phyloP scores from a whole-genome alignment of 257 asterid species.

The Nicotiana benthamiana region DNA sequence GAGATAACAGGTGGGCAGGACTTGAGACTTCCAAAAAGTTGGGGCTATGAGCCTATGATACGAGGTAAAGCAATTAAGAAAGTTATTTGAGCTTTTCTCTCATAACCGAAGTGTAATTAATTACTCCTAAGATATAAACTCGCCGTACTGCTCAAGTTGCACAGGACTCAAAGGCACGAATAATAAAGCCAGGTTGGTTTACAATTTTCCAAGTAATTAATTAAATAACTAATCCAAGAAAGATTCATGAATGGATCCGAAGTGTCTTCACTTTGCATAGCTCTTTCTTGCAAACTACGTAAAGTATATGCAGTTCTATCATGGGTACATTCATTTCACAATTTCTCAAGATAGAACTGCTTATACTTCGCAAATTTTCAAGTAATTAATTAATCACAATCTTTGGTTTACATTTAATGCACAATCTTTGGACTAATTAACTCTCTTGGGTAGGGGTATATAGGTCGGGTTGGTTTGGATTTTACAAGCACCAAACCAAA shows the following conservation, averaged over 20 bases:
- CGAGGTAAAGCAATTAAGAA: no score
- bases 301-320: background rate
- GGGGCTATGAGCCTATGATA: background rate
- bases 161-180: background rate
- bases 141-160: background rate
- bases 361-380: no score
- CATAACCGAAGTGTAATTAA: no score
- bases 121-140: background rate
- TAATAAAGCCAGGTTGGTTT: background rate
- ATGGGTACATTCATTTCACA: no score
- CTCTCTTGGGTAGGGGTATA: no score
- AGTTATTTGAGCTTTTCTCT: background rate
- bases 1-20: background rate
- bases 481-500: no score
- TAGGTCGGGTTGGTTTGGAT: no score
- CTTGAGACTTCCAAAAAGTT: background rate
- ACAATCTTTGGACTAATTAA: no score
- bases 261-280: background rate
- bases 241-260: slow-evolving; percentile 1
- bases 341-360: no score
- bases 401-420: no score
- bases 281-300: background rate
- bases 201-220: background rate
- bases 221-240: background rate
- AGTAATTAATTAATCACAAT: no score